Percentiles rank a stretch among this genome's conserved stretches.
Conservation (phyloP, 73 alveolate genomes). For the Effrenium voratum region DNA sequence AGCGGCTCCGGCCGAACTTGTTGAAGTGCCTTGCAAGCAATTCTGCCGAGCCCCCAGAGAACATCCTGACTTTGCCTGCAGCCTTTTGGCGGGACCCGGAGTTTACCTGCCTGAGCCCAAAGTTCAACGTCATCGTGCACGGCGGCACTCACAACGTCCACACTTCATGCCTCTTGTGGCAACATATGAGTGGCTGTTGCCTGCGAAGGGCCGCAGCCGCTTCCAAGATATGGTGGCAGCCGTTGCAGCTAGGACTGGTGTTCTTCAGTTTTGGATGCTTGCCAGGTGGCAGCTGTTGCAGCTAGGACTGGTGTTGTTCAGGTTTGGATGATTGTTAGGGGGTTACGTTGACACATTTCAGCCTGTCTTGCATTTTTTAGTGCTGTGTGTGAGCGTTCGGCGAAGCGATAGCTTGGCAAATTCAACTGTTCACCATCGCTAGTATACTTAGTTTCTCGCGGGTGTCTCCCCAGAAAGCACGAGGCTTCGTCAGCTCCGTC, state of each 20-base stretch:
- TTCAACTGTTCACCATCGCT: no score
- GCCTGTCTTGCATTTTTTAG: no score
- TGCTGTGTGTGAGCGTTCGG: no score
- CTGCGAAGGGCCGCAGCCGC: neutral
- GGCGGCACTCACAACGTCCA: neutral
- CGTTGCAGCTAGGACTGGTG: neutral
- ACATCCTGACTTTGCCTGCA: neutral
- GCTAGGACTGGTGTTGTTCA: neutral
- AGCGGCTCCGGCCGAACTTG: neutral
- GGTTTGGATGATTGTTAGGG: no score
- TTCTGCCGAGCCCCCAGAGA: neutral
- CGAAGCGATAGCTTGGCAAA: no score
- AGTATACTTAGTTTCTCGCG: no score
- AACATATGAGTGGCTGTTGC: neutral
- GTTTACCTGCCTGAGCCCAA: neutral
- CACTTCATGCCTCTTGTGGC: neutral
- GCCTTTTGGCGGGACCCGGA: slow-evolving; percentile 8
- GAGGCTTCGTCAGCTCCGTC: no score
- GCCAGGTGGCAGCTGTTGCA: neutral
- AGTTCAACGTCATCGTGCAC: neutral
- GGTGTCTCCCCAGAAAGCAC: no score
- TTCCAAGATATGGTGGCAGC: neutral
- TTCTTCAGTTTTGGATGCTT: no score
- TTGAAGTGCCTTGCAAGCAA: neutral
- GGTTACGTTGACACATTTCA: no score